A percentile compares a stretch with the other conserved stretches of the same genome.
Evolutionary conservation across 1,284 basidiomycete genomes (phyloP).

Genomic region (Pyrrhoderma lamaoense): DNA sequence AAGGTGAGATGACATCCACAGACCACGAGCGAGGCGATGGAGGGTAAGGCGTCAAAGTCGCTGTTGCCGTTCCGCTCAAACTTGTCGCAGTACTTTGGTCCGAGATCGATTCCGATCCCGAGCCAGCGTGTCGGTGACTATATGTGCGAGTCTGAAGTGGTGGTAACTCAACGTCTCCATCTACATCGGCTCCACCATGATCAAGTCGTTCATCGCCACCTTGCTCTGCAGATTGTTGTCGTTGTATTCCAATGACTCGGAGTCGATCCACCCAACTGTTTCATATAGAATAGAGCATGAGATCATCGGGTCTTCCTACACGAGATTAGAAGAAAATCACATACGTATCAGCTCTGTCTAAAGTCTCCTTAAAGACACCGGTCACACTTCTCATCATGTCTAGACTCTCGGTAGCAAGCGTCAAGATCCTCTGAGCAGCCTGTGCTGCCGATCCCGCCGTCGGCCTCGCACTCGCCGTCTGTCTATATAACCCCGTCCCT

Average conservation of each 20-base stretch:
- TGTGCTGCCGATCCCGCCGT: conserved; percentile 52
- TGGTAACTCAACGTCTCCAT: no score
- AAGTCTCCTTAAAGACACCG: conserved; percentile 77
- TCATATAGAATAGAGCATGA: conserved; percentile 15
- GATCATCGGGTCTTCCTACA: conserved; percentile 4
- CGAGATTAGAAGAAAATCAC: conserved; percentile 28
- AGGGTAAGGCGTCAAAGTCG: conserved; percentile 15
- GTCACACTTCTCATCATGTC: conserved; percentile 89
- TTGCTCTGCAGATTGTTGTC: conserved; percentile 29
- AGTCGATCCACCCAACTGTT: conserved; percentile 73
- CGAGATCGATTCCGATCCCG: conserved; percentile 1
- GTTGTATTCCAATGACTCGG: conserved; percentile 67
- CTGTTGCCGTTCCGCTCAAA: conserved; percentile 9
- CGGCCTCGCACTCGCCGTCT: conserved; percentile 27
- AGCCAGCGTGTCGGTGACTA: neutral
- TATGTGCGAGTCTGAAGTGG: neutral
- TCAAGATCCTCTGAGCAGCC: conserved; percentile 76
- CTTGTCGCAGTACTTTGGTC: neutral
- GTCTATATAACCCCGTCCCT: conserved; percentile 6
- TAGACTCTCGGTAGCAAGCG: conserved; percentile 82
- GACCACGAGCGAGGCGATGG: conserved; percentile 14
- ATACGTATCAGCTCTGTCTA: conserved; percentile 83
- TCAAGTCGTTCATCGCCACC: neutral
- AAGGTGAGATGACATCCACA: conserved; percentile 5
- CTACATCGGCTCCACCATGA: neutral